These are phyloP conservation scores for Dimargaris xerosporica DNA, from an alignment of 192 early-diverging fungal genomes.

Conservation along the genomic window DNA sequence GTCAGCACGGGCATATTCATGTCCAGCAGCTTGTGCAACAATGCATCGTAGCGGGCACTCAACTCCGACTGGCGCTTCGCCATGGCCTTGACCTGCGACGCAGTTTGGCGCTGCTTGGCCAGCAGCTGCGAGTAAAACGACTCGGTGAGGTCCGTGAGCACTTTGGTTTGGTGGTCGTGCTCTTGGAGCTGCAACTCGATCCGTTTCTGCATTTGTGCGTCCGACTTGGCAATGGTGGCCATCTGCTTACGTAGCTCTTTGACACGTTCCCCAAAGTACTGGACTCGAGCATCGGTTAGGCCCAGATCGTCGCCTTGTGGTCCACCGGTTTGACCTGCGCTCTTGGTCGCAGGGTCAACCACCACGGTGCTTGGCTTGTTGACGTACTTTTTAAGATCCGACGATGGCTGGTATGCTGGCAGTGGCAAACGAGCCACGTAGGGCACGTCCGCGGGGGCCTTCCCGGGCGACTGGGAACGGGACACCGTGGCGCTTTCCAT, in stretches of 20 bases:
- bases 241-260: conserved; percentile 1
- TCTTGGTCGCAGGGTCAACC: neutral
- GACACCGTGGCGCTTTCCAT: neutral
- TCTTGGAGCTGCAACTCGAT: neutral
- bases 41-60: neutral
- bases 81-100: neutral
- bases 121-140: neutral
- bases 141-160: neutral
- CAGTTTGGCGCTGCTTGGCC: neutral
- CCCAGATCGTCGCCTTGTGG: neutral
- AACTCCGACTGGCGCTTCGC: neutral
- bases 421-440: conserved; percentile 3
- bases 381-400: neutral
- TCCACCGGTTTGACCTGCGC: neutral
- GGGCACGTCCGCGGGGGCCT: neutral
- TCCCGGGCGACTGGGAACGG: neutral
- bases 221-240: neutral
- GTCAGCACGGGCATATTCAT: conserved; percentile 9
- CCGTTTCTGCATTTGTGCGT: neutral
- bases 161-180: conserved; percentile 7
- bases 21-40: conserved; percentile 9
- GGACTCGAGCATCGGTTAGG: neutral
- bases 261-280: conserved; percentile 2
- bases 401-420: neutral
- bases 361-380: neutral